A percentile compares a stretch with the other conserved stretches of the same genome.
Conservation (phyloP, 2,329 filamentous ascomycete genomes). For the Parastagonospora avenae region DNA sequence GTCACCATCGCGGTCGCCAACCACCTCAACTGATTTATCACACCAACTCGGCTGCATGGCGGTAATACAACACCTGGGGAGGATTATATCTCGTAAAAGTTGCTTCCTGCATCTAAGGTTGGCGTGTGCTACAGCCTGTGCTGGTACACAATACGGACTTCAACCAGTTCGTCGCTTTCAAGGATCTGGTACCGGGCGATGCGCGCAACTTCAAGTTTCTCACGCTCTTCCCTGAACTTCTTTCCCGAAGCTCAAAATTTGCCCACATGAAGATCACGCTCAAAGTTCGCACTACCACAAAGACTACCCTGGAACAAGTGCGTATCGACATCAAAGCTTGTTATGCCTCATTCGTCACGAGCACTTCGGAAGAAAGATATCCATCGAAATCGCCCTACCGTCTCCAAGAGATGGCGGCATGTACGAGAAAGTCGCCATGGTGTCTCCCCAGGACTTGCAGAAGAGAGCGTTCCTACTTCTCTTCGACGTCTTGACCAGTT, state of each 20-base stretch:
- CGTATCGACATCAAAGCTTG: background rate
- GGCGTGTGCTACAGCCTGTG: background rate
- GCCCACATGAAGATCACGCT: background rate
- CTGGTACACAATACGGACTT: constrained; percentile 5
- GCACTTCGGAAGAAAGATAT: background rate
- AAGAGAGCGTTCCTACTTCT: background rate
- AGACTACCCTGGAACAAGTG: background rate
- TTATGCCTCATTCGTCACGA: background rate
- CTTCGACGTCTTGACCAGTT: background rate
- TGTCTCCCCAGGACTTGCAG: background rate
- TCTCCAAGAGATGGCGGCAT: background rate
- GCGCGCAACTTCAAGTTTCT: background rate
- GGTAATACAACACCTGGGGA: no score
- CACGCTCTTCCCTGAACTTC: background rate
- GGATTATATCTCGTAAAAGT: no score
- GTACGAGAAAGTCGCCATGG: background rate
- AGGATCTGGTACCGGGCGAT: background rate
- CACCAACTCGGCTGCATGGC: no score
- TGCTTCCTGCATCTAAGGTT: no score
- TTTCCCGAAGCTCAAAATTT: background rate
- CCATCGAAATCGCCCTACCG: background rate
- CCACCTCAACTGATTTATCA: no score
- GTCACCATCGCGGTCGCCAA: no score
- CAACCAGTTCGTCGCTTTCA: background rate
- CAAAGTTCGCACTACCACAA: background rate